Conservation (phyloP, 78 protist genomes). For the Dictyostelium firmibasis region DNA sequence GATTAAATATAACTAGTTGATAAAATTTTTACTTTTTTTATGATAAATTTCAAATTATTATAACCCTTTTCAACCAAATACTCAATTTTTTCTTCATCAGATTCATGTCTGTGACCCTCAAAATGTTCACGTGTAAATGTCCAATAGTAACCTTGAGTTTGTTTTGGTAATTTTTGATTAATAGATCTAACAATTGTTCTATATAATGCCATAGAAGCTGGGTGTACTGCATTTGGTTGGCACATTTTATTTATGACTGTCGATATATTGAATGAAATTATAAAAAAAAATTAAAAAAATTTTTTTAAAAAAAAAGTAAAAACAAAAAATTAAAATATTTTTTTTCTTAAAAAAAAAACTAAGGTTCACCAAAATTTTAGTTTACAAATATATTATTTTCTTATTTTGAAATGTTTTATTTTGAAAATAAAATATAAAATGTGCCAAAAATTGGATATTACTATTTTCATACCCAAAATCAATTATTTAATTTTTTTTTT, state of each 20-base stretch:
- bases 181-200: slow-evolving; percentile 61
- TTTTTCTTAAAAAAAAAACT: too few species aligned
- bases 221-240: not conserved
- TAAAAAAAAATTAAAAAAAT: too few species aligned
- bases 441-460: too few species aligned
- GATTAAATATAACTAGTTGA: too few species aligned
- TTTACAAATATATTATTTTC: too few species aligned
- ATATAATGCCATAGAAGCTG: slow-evolving; percentile 12
- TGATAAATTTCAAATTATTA: slow-evolving; percentile 24
- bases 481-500: too few species aligned
- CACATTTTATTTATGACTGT: not conserved
- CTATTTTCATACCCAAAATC: too few species aligned
- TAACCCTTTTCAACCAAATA: slow-evolving; percentile 50
- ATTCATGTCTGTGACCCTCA: slow-evolving; percentile 46
- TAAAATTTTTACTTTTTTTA: slow-evolving; percentile 75
- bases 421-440: too few species aligned
- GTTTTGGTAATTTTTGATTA: slow-evolving; percentile 51
- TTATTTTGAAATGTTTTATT: too few species aligned
- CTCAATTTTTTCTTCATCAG: slow-evolving; percentile 44
- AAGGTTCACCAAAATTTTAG: too few species aligned
- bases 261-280: not conserved
- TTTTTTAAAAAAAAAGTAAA: not conserved
- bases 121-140: slow-evolving; percentile 67
- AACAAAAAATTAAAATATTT: too few species aligned
- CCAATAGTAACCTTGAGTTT: slow-evolving; percentile 66